A percentile compares a stretch with the other conserved stretches of the same genome.
These are phyloP conservation scores for Peniophora sp. DNA, from an alignment of 1,284 basidiomycete species.

Conservation along the genomic window DNA sequence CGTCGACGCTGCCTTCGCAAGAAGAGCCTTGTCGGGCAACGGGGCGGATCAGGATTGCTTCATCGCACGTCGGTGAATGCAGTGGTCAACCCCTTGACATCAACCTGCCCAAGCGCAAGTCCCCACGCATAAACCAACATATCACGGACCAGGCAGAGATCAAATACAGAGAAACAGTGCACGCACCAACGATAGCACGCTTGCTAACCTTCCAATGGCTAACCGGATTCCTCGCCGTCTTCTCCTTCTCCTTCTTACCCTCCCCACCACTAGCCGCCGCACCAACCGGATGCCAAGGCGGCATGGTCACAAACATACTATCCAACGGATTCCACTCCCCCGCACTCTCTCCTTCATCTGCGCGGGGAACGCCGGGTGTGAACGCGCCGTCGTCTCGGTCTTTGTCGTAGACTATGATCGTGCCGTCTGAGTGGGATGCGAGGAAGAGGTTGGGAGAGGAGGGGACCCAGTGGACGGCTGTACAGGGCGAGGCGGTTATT, in stretches of 20 bases:
- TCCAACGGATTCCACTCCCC: slow-evolving; percentile 68
- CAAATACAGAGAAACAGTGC: background rate
- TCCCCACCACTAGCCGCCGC: slow-evolving; percentile 21
- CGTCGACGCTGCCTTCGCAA: no score
- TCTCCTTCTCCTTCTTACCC: slow-evolving; percentile 47
- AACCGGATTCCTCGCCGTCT: slow-evolving; percentile 73
- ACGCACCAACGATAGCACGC: slow-evolving; percentile 67
- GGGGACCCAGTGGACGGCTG: slow-evolving; percentile 86
- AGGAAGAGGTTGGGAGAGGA: slow-evolving; percentile 79
- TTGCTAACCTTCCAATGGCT: slow-evolving; percentile 77
- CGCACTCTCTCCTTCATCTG: slow-evolving; percentile 14
- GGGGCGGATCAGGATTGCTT: no score
- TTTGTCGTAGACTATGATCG: slow-evolving; percentile 82
- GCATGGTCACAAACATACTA: slow-evolving; percentile 73
- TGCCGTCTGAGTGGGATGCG: slow-evolving; percentile 87
- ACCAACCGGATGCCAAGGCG: slow-evolving; percentile 70
- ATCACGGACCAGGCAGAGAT: no score
- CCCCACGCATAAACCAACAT: no score
- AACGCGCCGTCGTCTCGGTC: slow-evolving; percentile 83
- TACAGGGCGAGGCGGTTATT: slow-evolving; percentile 74
- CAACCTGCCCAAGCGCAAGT: no score
- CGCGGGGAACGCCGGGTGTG: slow-evolving; percentile 45
- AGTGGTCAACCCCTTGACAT: no score
- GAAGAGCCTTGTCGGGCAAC: no score
- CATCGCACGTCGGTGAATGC: no score